phyloP scores from a whole-genome alignment of 495 filamentous ascomycete species.

The Aspergillus biplanus region DNA sequence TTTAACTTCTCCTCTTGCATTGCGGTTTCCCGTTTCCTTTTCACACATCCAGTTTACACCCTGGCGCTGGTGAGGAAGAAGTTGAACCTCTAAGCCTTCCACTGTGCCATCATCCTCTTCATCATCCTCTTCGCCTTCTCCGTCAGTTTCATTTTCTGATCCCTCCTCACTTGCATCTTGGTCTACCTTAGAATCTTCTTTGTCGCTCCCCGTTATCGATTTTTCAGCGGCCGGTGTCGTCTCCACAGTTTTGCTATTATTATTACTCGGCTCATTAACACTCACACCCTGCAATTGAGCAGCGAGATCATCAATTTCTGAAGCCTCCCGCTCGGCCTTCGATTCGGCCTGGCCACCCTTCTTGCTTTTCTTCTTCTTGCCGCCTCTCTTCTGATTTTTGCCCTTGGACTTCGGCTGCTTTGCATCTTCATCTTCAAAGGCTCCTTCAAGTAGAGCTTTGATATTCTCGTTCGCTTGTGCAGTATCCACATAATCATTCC shows the following conservation, averaged over 20 bases:
- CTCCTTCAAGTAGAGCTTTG: slow-evolving; percentile 84
- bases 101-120: slow-evolving; percentile 74
- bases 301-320: slow-evolving; percentile 56
- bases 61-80: slow-evolving; percentile 90
- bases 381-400: slow-evolving; percentile 48
- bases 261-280: slow-evolving; percentile 43
- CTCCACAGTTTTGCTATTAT: slow-evolving; percentile 42
- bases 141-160: slow-evolving; percentile 44
- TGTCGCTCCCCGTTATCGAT: slow-evolving; percentile 23
- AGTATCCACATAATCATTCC: slow-evolving; percentile 73
- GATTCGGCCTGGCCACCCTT: slow-evolving; percentile 44
- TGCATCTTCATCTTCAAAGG: slow-evolving; percentile 81
- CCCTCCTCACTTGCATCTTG: slow-evolving; percentile 1
- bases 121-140: slow-evolving; percentile 56
- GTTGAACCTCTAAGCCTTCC: slow-evolving; percentile 81
- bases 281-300: slow-evolving; percentile 63
- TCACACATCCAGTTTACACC: slow-evolving; percentile 92
- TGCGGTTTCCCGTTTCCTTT: slow-evolving; percentile 79
- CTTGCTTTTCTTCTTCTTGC: slow-evolving; percentile 50
- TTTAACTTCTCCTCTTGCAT: slow-evolving; percentile 70
- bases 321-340: slow-evolving; percentile 29
- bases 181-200: slow-evolving; percentile 25
- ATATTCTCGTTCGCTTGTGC: slow-evolving; percentile 80
- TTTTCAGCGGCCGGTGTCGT: slow-evolving; percentile 19
- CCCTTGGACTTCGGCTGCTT: slow-evolving; percentile 54